These are phyloP conservation scores for Westerdykella ornata DNA, from an alignment of 2,329 filamentous ascomycete species.

Conservation along the genomic window DNA sequence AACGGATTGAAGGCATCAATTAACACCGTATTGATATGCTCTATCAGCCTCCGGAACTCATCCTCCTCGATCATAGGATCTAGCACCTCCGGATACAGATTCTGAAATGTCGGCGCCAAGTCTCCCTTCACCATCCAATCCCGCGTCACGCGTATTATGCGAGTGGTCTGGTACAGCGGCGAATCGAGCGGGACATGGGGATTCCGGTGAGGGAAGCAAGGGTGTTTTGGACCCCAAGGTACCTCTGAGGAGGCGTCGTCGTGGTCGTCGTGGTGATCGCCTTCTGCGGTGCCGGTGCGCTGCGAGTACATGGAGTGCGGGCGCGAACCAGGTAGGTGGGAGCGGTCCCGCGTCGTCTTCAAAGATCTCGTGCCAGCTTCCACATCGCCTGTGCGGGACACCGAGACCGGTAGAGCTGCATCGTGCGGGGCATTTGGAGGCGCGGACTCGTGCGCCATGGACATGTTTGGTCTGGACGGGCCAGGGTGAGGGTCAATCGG, in stretches of 20 bases:
- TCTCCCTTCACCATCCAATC: slow-evolving; percentile 91
- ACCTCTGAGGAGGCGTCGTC: slow-evolving; percentile 48
- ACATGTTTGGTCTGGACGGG: slow-evolving; percentile 23
- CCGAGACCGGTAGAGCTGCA: slow-evolving; percentile 8
- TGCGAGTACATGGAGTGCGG: slow-evolving; percentile 25
- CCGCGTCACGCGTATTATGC: slow-evolving; percentile 82
- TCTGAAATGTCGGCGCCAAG: slow-evolving; percentile 85
- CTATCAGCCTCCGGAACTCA: slow-evolving; percentile 76
- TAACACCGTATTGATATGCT: slow-evolving; percentile 73
- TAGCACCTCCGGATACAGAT: slow-evolving; percentile 91
- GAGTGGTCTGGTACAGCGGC: slow-evolving; percentile 66
- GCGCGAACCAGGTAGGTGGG: slow-evolving; percentile 24
- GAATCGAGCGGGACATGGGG: slow-evolving; percentile 79
- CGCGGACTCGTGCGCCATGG: slow-evolving; percentile 12
- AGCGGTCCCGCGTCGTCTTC: slow-evolving; percentile 11
- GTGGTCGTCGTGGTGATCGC: slow-evolving; percentile 46
- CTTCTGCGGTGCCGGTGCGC: slow-evolving; percentile 27
- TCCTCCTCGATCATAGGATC: slow-evolving; percentile 79
- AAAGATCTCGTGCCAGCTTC: slow-evolving; percentile 17
- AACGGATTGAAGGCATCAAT: slow-evolving; percentile 75
- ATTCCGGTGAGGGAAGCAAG: slow-evolving; percentile 89
- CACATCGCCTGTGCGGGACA: slow-evolving; percentile 16
- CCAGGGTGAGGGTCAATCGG: slow-evolving; percentile 19
- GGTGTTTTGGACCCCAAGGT: slow-evolving; percentile 88
- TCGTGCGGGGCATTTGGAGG: slow-evolving; percentile 11